Evolutionary conservation across 2,329 filamentous ascomycete species (phyloP).

Genomic region (Arthrobotrys pseudoclavata): DNA sequence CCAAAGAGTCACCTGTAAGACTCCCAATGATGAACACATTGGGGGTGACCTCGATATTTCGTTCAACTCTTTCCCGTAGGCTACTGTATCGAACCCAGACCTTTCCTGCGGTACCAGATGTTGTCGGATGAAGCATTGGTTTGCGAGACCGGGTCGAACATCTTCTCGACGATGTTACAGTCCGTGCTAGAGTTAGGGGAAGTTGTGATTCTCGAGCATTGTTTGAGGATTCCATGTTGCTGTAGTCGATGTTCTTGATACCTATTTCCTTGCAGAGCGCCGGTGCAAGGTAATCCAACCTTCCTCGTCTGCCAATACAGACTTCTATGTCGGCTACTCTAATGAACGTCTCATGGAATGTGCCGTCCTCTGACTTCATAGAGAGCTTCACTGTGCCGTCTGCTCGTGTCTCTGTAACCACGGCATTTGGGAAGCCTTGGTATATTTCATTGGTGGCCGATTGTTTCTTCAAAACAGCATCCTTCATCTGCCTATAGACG

Average conservation of each 20-base stretch:
- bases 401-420: slow-evolving; percentile 62
- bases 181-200: slow-evolving; percentile 1
- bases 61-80: slow-evolving; percentile 70
- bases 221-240: slow-evolving; percentile 20
- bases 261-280: slow-evolving; percentile 69
- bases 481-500: slow-evolving; percentile 74
- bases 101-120: slow-evolving; percentile 57
- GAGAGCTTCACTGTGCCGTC: slow-evolving; percentile 66
- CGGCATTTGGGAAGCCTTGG: slow-evolving; percentile 63
- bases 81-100: slow-evolving; percentile 70
- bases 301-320: slow-evolving; percentile 72
- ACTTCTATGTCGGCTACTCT: slow-evolving; percentile 70
- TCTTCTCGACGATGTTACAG: slow-evolving; percentile 22
- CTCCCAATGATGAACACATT: slow-evolving; percentile 73
- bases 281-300: slow-evolving; percentile 70
- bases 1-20: slow-evolving; percentile 73
- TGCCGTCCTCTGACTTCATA: slow-evolving; percentile 16
- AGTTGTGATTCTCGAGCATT: background rate
- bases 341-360: slow-evolving; percentile 66
- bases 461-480: slow-evolving; percentile 66
- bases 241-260: slow-evolving; percentile 47
- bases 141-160: slow-evolving; percentile 27
- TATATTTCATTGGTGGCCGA: slow-evolving; percentile 24
- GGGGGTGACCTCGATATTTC: slow-evolving; percentile 70
- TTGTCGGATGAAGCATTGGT: slow-evolving; percentile 46